Evolutionary conservation across 225 moss, liverwort and hornwort species (phyloP).

Genomic region (Sphagnum tenellum): DNA sequence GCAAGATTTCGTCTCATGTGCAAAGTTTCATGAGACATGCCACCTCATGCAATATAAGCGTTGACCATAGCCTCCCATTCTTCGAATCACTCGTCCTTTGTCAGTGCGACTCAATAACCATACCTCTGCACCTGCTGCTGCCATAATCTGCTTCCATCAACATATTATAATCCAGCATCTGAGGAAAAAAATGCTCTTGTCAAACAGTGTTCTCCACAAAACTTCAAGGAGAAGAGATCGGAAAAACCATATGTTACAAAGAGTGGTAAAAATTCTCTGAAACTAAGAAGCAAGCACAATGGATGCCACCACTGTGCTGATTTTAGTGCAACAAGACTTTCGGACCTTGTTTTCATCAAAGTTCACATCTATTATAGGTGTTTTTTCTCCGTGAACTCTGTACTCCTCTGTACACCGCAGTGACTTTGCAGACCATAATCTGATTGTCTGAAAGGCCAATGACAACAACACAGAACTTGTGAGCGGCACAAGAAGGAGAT

Average conservation of each 20-base stretch:
- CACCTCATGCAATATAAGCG: slow-evolving; percentile 59
- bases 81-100: slow-evolving; percentile 58
- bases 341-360: slow-evolving; percentile 77
- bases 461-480: not conserved
- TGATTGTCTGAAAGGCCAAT: slow-evolving; percentile 22
- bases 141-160: slow-evolving; percentile 44
- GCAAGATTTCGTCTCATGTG: too few species aligned
- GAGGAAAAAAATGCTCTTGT: not conserved
- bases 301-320: too few species aligned
- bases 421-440: slow-evolving; percentile 64
- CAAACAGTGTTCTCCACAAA: not conserved
- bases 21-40: slow-evolving; percentile 1
- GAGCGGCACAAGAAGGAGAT: too few species aligned
- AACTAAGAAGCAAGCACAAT: too few species aligned
- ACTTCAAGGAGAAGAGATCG: not conserved
- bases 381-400: slow-evolving; percentile 44
- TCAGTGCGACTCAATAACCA: slow-evolving; percentile 68
- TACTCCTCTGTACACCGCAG: slow-evolving; percentile 62
- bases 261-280: too few species aligned
- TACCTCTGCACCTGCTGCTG: slow-evolving; percentile 61
- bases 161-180: not conserved
- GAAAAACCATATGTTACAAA: too few species aligned
- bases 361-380: slow-evolving; percentile 58
- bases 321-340: slow-evolving; percentile 1
- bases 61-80: slow-evolving; percentile 59